These are phyloP conservation scores for Scortechinia acanthostroma DNA, from an alignment of 2,329 filamentous ascomycete genomes.

Conservation along the genomic window DNA sequence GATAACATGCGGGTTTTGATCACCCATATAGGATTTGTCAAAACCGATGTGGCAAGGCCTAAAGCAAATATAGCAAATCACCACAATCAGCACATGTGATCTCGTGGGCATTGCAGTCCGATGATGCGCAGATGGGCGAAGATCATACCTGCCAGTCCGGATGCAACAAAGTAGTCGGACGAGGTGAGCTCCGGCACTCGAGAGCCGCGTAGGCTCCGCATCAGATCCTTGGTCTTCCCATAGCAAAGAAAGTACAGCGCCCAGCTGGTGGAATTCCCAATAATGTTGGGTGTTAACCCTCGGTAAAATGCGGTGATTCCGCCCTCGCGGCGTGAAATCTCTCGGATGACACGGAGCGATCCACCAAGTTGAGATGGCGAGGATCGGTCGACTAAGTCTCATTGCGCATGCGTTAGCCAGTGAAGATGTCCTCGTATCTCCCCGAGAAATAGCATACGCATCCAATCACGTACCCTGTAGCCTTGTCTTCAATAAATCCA, in stretches of 20 bases:
- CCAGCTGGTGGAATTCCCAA: constrained; percentile 88
- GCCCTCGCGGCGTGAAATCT: constrained; percentile 38
- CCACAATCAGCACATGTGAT: not conserved
- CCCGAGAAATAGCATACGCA: too few species aligned
- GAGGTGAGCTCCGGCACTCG: constrained; percentile 35
- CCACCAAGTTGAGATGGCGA: not conserved
- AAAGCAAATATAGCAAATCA: not conserved
- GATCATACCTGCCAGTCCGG: constrained; percentile 59
- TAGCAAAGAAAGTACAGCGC: constrained; percentile 84
- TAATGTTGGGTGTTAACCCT: constrained; percentile 79
- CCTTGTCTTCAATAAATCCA: constrained; percentile 93
- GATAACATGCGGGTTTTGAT: constrained; percentile 96
- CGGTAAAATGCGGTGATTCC: constrained; percentile 73
- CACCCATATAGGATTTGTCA: constrained; percentile 96
- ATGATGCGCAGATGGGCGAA: too few species aligned
- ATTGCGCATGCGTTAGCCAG: too few species aligned
- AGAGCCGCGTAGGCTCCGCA: not conserved
- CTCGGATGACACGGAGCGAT: constrained; percentile 23
- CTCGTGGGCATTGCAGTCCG: too few species aligned
- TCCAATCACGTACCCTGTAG: constrained; percentile 46
- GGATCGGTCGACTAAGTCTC: constrained; percentile 1
- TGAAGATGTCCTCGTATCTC: too few species aligned
- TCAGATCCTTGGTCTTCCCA: constrained; percentile 34
- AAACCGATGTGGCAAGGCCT: constrained; percentile 55
- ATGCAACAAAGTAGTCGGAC: constrained; percentile 75